Evolutionary conservation across 1,284 basidiomycete genomes (phyloP).

Genomic region (Melampsora larici-populina): DNA sequence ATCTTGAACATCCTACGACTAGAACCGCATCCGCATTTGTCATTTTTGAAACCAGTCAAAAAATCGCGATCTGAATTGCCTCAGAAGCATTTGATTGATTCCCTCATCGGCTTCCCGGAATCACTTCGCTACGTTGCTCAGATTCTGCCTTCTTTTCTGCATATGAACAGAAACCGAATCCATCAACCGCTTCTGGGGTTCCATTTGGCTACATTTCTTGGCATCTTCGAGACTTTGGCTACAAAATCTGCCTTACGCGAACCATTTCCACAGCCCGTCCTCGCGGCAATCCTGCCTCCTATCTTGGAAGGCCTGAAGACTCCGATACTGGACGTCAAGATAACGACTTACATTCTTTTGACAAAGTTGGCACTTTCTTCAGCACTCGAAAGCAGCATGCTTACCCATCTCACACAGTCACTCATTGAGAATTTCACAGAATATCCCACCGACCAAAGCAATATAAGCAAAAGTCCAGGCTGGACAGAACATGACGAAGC

Average conservation of each 20-base stretch:
- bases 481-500: conserved; percentile 33
- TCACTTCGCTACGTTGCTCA: conserved; percentile 62
- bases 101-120: conserved; percentile 71
- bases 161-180: conserved; percentile 55
- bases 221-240: conserved; percentile 59
- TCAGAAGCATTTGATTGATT: conserved; percentile 65
- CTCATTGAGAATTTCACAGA: conserved; percentile 16
- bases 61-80: conserved; percentile 69
- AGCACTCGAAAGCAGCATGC: conserved; percentile 1
- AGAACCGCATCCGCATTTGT: conserved; percentile 44
- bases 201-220: conserved; percentile 64
- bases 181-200: conserved; percentile 79
- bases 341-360: conserved; percentile 15
- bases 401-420: conserved; percentile 25
- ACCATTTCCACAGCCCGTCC: conserved; percentile 69
- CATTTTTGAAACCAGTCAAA: conserved; percentile 65
- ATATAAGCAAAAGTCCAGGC: neutral
- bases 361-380: conserved; percentile 19
- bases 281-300: conserved; percentile 25
- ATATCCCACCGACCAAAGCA: neutral
- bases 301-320: conserved; percentile 31
- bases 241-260: conserved; percentile 58
- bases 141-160: conserved; percentile 60
- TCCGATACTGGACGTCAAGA: conserved; percentile 68
- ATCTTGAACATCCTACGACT: conserved; percentile 83